Base-by-base conservation (phyloP, 2,329 filamentous ascomycete genomes). In the Aspergillus texensis region DNA sequence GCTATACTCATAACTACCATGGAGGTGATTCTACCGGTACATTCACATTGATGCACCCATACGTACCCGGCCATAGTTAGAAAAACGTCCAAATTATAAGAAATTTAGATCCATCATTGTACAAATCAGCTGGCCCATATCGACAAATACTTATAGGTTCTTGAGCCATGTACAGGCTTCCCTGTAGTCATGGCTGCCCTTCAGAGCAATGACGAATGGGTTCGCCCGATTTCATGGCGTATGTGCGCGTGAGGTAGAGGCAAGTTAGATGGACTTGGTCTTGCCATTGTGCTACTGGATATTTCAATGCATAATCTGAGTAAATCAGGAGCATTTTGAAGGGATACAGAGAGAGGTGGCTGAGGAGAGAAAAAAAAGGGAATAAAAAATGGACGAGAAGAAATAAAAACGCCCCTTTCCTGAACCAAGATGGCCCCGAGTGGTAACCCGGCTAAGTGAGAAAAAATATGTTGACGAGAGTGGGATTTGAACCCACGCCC, bases 401-500 rank as follows among this genome's bases (percentile, higher is more conserved):
- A 24, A n/a, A 32, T 5, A 52, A 19, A 6, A 16, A n/a, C 3
- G 5, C 9, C 6, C 26, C 26, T 28, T 28, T 28, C 26, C 26
- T 28, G 26, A 4, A 28, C 26, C 12, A 52, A 30, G 11, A 5
- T 39, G 5, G 6, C 12, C 12, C 34, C 34, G 34, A 36, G 11
- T 36, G 4, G 34, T 28, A 28, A 28, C 26, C 4, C 6, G 26
- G 26, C 26, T 28, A 28, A 6, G 10, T 2, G 30, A 11, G 3
- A 24, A 55, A 55, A 55, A 55, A 55, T n/a, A 55, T 55, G 34
- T 55, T 55, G 52, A 55, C 52, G 52, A 55, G 52, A 55, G 52
- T 55, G 52, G 52, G 52, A 55, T 55, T 55, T 55, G 52, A 55
- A 55, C 52, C 52, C 52, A 55, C 52, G 52, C 52, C 52, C 52